Base-by-base conservation (phyloP, 2,329 filamentous ascomycete species). In the Fonsecaea monophora region DNA sequence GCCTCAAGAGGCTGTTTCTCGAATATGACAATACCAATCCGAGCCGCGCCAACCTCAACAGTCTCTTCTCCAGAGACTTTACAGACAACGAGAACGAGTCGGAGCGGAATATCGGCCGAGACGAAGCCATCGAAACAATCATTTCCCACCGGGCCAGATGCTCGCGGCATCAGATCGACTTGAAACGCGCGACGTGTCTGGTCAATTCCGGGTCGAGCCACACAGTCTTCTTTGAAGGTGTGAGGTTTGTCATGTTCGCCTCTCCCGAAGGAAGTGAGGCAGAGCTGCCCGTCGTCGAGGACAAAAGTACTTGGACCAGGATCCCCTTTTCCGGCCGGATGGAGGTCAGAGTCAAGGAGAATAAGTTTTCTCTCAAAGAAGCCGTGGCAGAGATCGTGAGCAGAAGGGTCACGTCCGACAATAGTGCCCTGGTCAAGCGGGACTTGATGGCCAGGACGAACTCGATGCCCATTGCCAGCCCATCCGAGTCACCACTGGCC, bases 41-140 rank as follows among this genome's bases (percentile, higher is more conserved):
- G 1, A 63, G 60, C 30, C 62, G 62, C 9, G 34, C 35, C 50
- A 34, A 13, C 15, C 38, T 69, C 30, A 56, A 66, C 8, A 38
- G 35, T 18, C 67, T 69, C 3, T 53, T 66, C 7, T 38, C 67
- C 15, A 21, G 50, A 34, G 60, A 64, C 42, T 69, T 66, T 18
- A 62, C 63, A 4, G 67, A 69, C n/a, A 65, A 62, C 13, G 65
- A 60, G n/a, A 69, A 69, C 21, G 67, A 65, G 15, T 65, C 56
- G 53, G 67, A 69, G 42, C 42, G 67, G 25, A 65, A 37, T 18
- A 60, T 64, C 18, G 62, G 64, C 8, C 53, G 67, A 9, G 58
- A 61, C 5, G 67, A 69, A 56, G 58, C 62, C 3, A 63, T 69
- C 7, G 57, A 65, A n/a, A 34, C 40, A 4, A 69, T 69, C n/a